Evolutionary conservation across 352 stramenopile genomes (phyloP).

Genomic region (Phytopythium helicoides): DNA sequence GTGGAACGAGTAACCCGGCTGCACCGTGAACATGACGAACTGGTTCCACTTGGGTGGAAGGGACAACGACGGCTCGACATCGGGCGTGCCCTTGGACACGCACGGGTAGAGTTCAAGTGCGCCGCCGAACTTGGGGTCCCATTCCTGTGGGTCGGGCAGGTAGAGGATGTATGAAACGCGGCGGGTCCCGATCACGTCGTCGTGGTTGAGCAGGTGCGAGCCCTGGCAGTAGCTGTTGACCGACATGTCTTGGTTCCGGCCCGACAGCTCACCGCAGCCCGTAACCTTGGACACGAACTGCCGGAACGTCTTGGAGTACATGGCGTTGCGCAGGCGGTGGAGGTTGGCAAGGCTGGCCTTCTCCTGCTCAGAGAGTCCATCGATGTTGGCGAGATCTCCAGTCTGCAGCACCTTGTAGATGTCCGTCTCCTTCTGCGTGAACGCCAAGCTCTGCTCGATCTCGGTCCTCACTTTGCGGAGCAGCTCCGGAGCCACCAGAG

Average conservation of each 20-base stretch:
- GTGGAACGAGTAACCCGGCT: conserved; percentile 89
- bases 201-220: conserved; percentile 92
- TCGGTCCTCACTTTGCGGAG: conserved; percentile 52
- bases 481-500: conserved; percentile 19
- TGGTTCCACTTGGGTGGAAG: conserved; percentile 81
- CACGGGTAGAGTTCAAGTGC: conserved; percentile 86
- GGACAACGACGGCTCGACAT: conserved; percentile 25
- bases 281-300: conserved; percentile 71
- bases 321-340: conserved; percentile 71
- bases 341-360: conserved; percentile 61
- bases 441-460: conserved; percentile 78
- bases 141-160: conserved; percentile 81
- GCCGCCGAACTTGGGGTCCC: conserved; percentile 81
- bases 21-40: conserved; percentile 90
- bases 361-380: conserved; percentile 28
- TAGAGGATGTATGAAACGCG: conserved; percentile 93
- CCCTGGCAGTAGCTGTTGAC: conserved; percentile 89
- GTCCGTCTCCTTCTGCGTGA: conserved; percentile 93
- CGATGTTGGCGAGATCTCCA: conserved; percentile 87
- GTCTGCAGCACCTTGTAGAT: conserved; percentile 93
- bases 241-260: conserved; percentile 81
- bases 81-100: conserved; percentile 24
- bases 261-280: conserved; percentile 41
- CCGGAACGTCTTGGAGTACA: conserved; percentile 88
- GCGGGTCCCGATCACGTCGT: conserved; percentile 91